Conservation (phyloP, 768 basidiomycete genomes). For the Phaeotremella fagi region DNA sequence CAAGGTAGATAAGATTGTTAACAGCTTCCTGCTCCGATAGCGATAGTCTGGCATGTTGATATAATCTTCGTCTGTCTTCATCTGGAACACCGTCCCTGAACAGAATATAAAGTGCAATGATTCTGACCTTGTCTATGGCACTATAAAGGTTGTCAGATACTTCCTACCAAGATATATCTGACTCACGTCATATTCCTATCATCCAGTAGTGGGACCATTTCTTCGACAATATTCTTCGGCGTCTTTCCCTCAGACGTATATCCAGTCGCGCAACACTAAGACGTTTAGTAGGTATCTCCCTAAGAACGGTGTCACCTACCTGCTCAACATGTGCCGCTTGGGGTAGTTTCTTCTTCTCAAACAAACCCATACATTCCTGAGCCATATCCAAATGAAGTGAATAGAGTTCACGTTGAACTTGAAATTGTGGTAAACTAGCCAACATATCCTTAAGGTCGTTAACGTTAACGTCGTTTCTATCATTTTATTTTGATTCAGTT, state of each 20-base stretch:
- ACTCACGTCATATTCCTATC: conserved; percentile 74
- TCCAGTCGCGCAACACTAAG: conserved; percentile 93
- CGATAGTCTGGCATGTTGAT: conserved; percentile 85
- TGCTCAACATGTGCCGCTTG: conserved; percentile 85
- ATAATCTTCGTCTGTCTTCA: conserved; percentile 87
- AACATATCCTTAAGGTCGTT: conserved; percentile 99
- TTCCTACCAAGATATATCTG: background rate
- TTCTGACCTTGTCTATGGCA: conserved; percentile 86
- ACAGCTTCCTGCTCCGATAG: conserved; percentile 89
- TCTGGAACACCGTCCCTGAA: conserved; percentile 96
- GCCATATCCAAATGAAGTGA: conserved; percentile 96
- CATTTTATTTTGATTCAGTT: background rate
- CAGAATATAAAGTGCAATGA: conserved; percentile 92
- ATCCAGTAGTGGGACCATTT: conserved; percentile 96
- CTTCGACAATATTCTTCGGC: conserved; percentile 92
- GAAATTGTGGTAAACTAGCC: conserved; percentile 86
- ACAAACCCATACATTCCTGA: conserved; percentile 91
- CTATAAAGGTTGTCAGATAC: conserved; percentile 50
- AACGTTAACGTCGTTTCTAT: conserved; percentile 60
- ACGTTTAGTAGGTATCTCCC: no score
- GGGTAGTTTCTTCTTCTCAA: conserved; percentile 80
- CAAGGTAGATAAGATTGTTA: conserved; percentile 76
- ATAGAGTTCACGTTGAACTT: conserved; percentile 93
- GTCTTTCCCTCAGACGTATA: conserved; percentile 83
- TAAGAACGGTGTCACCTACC: conserved; percentile 51